Evolutionary conservation across 495 filamentous ascomycete species (phyloP), one percentile per base, ranked within the genome.

Genomic region (Tuber calosporum): DNA sequence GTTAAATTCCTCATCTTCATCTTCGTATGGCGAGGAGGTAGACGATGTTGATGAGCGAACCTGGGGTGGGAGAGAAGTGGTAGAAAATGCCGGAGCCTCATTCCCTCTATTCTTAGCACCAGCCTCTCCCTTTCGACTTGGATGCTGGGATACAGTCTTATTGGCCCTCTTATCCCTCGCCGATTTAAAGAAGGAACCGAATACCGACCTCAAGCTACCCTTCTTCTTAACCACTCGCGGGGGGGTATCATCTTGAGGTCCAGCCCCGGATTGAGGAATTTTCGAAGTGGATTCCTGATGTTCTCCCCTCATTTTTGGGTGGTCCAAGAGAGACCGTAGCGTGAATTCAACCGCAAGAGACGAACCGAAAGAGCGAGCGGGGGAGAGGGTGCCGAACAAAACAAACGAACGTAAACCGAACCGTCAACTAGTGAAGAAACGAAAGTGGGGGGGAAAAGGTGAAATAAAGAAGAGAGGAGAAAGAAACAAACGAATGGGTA

Each of bases 141-240:
- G 70, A 40, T 70, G 68, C 38, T 58, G 37, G 17, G 58, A 36
- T 38, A 69, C 53, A 17, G 70, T 22, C 15, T 68, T 34, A 34
- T 36, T 66, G 26, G 70, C 72, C 62, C 66, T 72, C 37, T 45
- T 68, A 68, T 62, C 40, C 72, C 66, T 77, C 37, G 69, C 69
- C n/a, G 66, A 69, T 67, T 73, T 75, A 36, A 79, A 80, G 37
- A 80, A 77, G 22, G 74, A 79, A 72, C 26, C 53, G 13, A 80
- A 79, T 48, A 80, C 20, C 69, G 77, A 79, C 20, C 53, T 74
- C 13, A 80, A 43, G 42, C 77, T 79, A n/a, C 78, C 69, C 72
- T 80, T 69, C 39, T 80, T 80, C 67, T 76, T 79, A 26, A 79
- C 45, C 22, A 43, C 40, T 38, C 68, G 70, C 41, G 40, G 22